Evolutionary conservation across 140 eudicot species (phyloP).

Genomic region (Flaveria floridana): DNA sequence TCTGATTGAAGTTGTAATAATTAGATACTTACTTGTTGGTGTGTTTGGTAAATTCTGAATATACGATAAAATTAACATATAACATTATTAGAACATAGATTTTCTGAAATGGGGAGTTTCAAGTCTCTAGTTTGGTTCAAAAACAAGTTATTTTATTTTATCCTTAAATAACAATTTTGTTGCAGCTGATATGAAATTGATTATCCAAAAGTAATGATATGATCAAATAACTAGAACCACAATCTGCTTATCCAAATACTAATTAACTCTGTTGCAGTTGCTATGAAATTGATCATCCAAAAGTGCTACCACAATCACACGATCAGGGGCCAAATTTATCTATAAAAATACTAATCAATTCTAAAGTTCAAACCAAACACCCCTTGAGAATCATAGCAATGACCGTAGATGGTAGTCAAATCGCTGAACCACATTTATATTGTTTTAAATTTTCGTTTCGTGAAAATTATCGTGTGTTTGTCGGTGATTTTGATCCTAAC

Average conservation of each 20-base stretch:
- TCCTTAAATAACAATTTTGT: neutral
- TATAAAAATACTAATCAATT: neutral
- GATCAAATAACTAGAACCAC: neutral
- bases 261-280: neutral
- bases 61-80: neutral
- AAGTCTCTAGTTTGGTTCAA: neutral
- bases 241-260: neutral
- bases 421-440: too few species aligned
- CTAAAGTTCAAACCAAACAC: too few species aligned
- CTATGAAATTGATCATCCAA: neutral
- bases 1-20: neutral
- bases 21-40: neutral
- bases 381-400: too few species aligned
- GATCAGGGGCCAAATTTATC: neutral
- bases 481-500: neutral
- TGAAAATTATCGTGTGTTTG: too few species aligned
- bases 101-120: neutral
- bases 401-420: too few species aligned
- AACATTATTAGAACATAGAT: neutral
- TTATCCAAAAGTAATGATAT: neutral
- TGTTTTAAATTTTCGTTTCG: too few species aligned
- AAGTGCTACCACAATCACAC: neutral
- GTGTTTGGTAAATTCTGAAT: slow-evolving; percentile 4
- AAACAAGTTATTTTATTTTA: neutral
- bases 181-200: neutral